Base-by-base conservation (phyloP, 169 alveolate genomes). In the Neospora caninum region DNA sequence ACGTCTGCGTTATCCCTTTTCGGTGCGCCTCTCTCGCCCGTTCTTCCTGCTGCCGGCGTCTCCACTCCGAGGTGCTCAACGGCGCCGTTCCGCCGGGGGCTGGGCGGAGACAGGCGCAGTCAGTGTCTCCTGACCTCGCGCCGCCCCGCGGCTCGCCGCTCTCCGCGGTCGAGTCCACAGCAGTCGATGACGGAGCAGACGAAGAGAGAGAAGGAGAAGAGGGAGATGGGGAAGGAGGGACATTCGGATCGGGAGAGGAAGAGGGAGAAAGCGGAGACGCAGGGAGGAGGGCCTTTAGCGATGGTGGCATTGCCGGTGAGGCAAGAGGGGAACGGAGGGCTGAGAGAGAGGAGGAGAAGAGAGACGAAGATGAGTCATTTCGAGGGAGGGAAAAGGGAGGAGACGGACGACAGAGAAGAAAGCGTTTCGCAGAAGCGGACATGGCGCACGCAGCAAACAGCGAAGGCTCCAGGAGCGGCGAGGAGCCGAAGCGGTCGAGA, bases 401-500 rank as follows among this genome's bases (percentile, higher is more conserved):
- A 20, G 64, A 41, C 2, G 36, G 89, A 13, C 89, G 89, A 27
- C 22, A 9, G 39, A 82, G 54, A 10, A 80, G 89, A 82, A 82
- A 82, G 41, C 43, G 64, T 41, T 82, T 82, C 42, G 64, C 89
- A 4, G 89, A 38, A 1, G 89, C 39, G 38, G 89, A 82, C 89
- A 82, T 38, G 22, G 64, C 89, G 64, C 89, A 82, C 39, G 89
- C 89, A 41, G 89, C 89, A 41, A 82, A 82, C 36, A 82, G 89
- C 13, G 89, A 82, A 29, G 89, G 67, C 89, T 38, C 89, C 67
- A 82, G 39, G 13, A 38, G 89, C 4, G 64, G 86, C 1, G 45
- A 38, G 45, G 45, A 22, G 45, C 86, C 13, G n/a, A 78, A 43
- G 10, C 39, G 42, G 29, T 20, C 39, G 9, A 78, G 86, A 78